Percentiles rank a stretch among this genome's conserved stretches.
phyloP scores from a whole-genome alignment of 2,329 filamentous ascomycete species.

The Pseudogymnoascus destructans region DNA sequence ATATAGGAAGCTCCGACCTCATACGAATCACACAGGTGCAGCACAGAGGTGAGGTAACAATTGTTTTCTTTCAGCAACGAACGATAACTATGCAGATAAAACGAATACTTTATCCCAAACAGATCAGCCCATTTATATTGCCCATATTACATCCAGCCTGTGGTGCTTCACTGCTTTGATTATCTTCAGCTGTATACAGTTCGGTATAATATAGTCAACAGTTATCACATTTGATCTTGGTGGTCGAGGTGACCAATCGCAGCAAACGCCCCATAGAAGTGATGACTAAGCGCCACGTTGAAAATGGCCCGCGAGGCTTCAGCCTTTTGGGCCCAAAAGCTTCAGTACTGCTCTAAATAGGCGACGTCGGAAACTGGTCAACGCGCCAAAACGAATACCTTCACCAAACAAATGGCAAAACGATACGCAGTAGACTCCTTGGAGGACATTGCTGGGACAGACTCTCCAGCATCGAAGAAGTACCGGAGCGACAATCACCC shows the following conservation, averaged over 20 bases:
- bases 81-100: too few relatives aligned
- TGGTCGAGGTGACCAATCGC: background rate
- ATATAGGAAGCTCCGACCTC: too few relatives aligned
- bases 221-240: background rate
- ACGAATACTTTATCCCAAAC: background rate
- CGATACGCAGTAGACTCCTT: slow-evolving; percentile 47
- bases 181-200: background rate
- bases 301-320: slow-evolving; percentile 4
- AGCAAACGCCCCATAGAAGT: background rate
- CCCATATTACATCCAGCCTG: background rate
- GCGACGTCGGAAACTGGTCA: slow-evolving; percentile 1
- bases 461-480: slow-evolving; percentile 46
- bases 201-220: too few relatives aligned
- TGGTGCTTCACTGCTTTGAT: background rate
- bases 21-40: too few relatives aligned
- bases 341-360: background rate
- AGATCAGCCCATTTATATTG: background rate
- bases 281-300: background rate
- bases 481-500: slow-evolving; percentile 33
- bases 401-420: slow-evolving; percentile 34
- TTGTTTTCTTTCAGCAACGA: background rate
- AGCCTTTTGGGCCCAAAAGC: slow-evolving; percentile 4
- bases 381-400: background rate
- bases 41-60: too few relatives aligned
- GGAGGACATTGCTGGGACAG: slow-evolving; percentile 40